Conservation (phyloP, 768 basidiomycete genomes). For the Botryobasidium botryosum region DNA sequence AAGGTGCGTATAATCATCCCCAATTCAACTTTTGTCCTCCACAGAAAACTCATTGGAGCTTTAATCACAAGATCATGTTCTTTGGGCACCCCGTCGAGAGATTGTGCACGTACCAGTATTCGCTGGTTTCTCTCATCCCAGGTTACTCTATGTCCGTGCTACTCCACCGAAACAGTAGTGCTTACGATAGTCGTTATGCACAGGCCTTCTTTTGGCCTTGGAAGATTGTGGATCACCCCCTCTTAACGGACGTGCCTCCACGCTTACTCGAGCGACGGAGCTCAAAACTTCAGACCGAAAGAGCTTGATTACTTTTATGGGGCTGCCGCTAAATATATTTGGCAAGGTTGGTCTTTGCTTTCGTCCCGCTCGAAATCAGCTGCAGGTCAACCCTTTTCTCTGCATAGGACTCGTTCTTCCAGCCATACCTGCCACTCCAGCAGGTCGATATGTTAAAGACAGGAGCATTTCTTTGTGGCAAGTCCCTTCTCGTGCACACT, state of each 20-base stretch:
- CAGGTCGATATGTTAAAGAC: constrained; percentile 80
- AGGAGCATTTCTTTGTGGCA: constrained; percentile 69
- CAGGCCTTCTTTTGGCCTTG: constrained; percentile 73
- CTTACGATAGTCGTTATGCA: constrained; percentile 1
- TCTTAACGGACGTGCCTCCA: constrained; percentile 41
- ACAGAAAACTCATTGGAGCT: not conserved
- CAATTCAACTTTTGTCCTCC: no score
- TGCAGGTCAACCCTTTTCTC: not conserved
- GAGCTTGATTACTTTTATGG: constrained; percentile 82
- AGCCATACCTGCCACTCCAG: constrained; percentile 91
- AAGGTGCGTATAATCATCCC: constrained; percentile 30
- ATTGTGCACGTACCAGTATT: constrained; percentile 94
- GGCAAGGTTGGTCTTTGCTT: constrained; percentile 42
- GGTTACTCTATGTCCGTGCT: constrained; percentile 28
- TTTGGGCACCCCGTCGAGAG: constrained; percentile 92
- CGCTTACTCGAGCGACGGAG: constrained; percentile 56
- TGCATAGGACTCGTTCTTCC: constrained; percentile 78
- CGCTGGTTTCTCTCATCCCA: constrained; percentile 82
- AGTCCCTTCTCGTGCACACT: not conserved
- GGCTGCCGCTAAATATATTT: constrained; percentile 86
- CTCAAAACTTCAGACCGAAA: constrained; percentile 76
- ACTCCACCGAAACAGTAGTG: not conserved
- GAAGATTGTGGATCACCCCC: constrained; percentile 86
- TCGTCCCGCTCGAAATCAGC: not conserved
- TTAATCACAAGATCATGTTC: constrained; percentile 64